phyloP scores from a whole-genome alignment of 345 rosid species.

The Adansonia digitata region DNA sequence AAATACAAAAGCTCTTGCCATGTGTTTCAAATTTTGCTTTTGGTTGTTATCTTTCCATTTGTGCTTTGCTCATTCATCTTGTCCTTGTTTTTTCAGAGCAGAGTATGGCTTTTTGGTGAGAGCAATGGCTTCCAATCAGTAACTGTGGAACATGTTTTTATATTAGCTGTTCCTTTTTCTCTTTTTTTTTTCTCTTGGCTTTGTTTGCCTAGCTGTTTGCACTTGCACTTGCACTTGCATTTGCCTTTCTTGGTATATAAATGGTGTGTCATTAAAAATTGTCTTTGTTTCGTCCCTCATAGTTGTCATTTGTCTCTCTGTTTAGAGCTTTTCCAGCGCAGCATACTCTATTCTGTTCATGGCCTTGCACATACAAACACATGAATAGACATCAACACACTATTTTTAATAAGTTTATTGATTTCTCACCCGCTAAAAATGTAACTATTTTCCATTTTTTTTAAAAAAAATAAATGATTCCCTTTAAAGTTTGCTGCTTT shows the following conservation, averaged over 20 bases:
- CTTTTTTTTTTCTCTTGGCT: constrained; percentile 19
- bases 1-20: not conserved
- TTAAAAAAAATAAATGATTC: too few relatives aligned
- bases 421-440: not conserved
- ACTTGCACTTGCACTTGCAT: constrained; percentile 23
- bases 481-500: not conserved
- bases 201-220: constrained; percentile 39
- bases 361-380: constrained; percentile 14
- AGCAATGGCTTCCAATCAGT: not conserved
- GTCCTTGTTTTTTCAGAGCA: constrained; percentile 1
- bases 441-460: not conserved
- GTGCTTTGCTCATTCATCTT: constrained; percentile 4
- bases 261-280: constrained; percentile 19
- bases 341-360: constrained; percentile 19
- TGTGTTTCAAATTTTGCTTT: not conserved
- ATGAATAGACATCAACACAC: constrained; percentile 11
- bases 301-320: constrained; percentile 50
- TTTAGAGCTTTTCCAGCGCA: constrained; percentile 38
- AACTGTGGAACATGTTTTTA: not conserved
- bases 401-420: not conserved
- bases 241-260: constrained; percentile 12
- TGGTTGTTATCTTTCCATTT: constrained; percentile 10
- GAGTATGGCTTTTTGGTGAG: not conserved
- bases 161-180: not conserved
- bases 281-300: constrained; percentile 16